Evolutionary conservation across 2,329 filamentous ascomycete genomes (phyloP), one percentile per base, ranked within the genome.

Genomic region (Trichoderma semiorbis): DNA sequence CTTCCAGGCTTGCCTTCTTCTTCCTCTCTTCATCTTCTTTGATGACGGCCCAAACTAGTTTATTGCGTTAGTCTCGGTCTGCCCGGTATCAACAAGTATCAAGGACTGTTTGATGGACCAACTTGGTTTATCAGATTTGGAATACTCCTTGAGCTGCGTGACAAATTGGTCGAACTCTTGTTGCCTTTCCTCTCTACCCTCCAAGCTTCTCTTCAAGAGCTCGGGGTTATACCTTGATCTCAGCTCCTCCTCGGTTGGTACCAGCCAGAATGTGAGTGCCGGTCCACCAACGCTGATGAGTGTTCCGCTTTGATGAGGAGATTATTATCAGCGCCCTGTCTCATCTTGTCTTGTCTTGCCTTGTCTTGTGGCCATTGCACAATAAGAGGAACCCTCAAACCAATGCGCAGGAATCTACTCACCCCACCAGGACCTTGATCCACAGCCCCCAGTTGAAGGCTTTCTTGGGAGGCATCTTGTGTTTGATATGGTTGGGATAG

Each of bases 181-280:
- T 78, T 96, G 90, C 73, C 89, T 88, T 80, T 92, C 89, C 72
- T 91, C 86, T 21, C 94, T 89, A 72, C 91, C 89, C 81, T 95
- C 94, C n/a, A 97, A 84, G 74, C 93, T 94, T 78, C 92, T 89
- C 81, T 93, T 93, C 79, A 96, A 93, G n/a, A 99, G 88, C 39
- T 98, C 96, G 0, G 95, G 95, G 81, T 95, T 98, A 84, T 98
- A 98, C 82, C 88, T 90, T 84, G 93, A 86, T 85, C 97, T 94
- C 55, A 99, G 87, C 83, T 98, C 94, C 82, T 98, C 96, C 77
- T 98, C 94, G 14, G 92, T 92, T 2, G 96, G 96, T 60, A 88
- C 88, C 61, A 97, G 84, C 81, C 90, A 97, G 83, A 91, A 89
- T 57, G 95, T 92, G 68, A 98, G 84, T 18, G 92, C 91, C 28